Evolutionary conservation across 2,329 filamentous ascomycete species (phyloP), one percentile per base, ranked within the genome.

Genomic region (Fusarium stilboides): DNA sequence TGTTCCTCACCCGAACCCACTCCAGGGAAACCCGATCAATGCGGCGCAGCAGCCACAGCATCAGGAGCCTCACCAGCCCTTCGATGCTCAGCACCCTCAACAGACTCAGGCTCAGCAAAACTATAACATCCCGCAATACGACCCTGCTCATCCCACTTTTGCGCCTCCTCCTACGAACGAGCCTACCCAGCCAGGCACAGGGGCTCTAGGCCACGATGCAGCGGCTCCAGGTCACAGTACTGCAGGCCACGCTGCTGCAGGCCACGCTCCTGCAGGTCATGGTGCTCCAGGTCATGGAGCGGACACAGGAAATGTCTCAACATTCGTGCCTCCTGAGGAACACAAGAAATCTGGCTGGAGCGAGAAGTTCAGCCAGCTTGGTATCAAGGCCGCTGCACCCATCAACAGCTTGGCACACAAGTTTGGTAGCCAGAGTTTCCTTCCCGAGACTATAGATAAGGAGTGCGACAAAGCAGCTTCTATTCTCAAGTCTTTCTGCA

Each of bases 401-500:
- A 90, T 97, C 75, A 97, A 97, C 77, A 89, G 86, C 62, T 79
- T 97, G 22, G 93, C 91, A 17, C 94, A 97, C 80, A 94, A 91
- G 80, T 84, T 97, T 37, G 94, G 94, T n/a, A 81, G 81, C 47
- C 94, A 97, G 79, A 91, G 92, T 22, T 97, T 97, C 80, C 91
- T 94, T 87, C 94, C 94, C 2, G 93, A 91, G 56, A 91, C 91
- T 2, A 84, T 97, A 69, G 94, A 97, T 77, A 94, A 94, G 79
- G 94, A 97, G 82, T 92, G 91, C 72, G 94, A 97, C 80, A 97
- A 97, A 83, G 93, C 94, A 1, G 94, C 94, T 34, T 85, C 92
- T 14, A 97, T 97, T 47, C 79, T 97, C 26, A 88, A 88, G 76
- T 92, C 90, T 68, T 98, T 98, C 80, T 97, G 94, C 85, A 96